A percentile compares a stretch with the other conserved stretches of the same genome.
Evolutionary conservation across 305 asterid genomes (phyloP).

Genomic region (Fraxinus baroniana): DNA sequence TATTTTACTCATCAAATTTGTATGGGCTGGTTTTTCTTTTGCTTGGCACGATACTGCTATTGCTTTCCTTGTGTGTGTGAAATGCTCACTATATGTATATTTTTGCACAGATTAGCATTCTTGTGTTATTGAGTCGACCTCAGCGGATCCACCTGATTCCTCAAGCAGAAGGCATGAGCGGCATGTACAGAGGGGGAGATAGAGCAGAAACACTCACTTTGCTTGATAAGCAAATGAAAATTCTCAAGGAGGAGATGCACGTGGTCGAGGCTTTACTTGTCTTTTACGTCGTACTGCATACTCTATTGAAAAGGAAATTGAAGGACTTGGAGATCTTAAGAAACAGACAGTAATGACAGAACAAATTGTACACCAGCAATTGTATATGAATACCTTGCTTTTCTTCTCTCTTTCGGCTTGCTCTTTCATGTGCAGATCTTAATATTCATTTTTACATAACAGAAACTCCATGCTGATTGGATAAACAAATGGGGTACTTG

Average conservation of each 20-base stretch:
- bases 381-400: neutral
- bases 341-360: conserved; percentile 34
- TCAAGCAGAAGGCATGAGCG: conserved; percentile 42
- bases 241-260: conserved; percentile 81
- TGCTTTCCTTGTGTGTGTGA: neutral
- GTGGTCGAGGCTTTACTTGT: conserved; percentile 61
- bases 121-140: conserved; percentile 74
- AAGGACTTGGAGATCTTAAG: conserved; percentile 59
- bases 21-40: neutral
- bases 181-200: conserved; percentile 30
- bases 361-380: conserved; percentile 11
- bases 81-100: neutral
- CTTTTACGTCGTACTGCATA: no score
- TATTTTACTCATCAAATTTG: neutral
- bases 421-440: neutral
- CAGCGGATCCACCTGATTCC: conserved; percentile 73
- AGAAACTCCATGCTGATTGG: neutral
- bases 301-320: conserved; percentile 53
- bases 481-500: neutral
- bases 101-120: conserved; percentile 67
- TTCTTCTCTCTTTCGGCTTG: neutral
- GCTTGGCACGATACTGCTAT: neutral
- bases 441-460: neutral
- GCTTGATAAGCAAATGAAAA: conserved; percentile 54
- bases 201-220: conserved; percentile 27